Evolutionary conservation across 345 rosid species (phyloP), one percentile per base, ranked within the genome.

Genomic region (Gossypium australe): DNA sequence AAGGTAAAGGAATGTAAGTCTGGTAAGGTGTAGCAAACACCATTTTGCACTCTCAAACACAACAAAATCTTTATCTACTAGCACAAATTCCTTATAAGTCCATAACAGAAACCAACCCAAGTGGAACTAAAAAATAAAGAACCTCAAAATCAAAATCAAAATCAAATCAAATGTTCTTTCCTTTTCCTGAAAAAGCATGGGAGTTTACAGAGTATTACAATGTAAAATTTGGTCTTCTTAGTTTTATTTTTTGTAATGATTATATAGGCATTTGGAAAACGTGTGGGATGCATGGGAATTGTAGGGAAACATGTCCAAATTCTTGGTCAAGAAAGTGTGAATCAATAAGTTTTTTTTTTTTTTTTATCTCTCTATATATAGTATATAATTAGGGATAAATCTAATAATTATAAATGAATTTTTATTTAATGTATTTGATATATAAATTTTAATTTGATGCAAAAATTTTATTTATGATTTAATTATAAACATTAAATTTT

Each of bases 1-100:
- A 52, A 49, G 73, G 73, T 43, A 70, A 34, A 70, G 73, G 73
- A 70, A 70, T 53, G 73, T 70, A 52, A 9, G 73, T 70, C 61
- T 29, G 73, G n/a, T 52, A 70, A 29, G 47, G 59, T 17, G 27
- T 29, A 53, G 17, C 34, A 24, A 24, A 70, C 73, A 8, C 61
- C 73, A 70, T 70, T 12, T 20, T 41, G 13, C 9, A 10, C 71
- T 67, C 53, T 7, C 53, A 56, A 66, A 41, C 53, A 11, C 53
- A 66, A 45, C 7, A 67, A 67, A 45, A 0, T 45, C 56, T 67
- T 14, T 22, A 1, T 18, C 71, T 22, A n/a, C 55, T 45, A 9
- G 17, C 71, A 47, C 53, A 67, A 12, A 12, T 47, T 67, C 18
- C 22, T 34, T 34, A 4, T 34, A 34, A 34, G 38, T 34, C 17